These are phyloP conservation scores for Tuber borchii DNA, from an alignment of 495 filamentous ascomycete species.

Conservation along the genomic window DNA sequence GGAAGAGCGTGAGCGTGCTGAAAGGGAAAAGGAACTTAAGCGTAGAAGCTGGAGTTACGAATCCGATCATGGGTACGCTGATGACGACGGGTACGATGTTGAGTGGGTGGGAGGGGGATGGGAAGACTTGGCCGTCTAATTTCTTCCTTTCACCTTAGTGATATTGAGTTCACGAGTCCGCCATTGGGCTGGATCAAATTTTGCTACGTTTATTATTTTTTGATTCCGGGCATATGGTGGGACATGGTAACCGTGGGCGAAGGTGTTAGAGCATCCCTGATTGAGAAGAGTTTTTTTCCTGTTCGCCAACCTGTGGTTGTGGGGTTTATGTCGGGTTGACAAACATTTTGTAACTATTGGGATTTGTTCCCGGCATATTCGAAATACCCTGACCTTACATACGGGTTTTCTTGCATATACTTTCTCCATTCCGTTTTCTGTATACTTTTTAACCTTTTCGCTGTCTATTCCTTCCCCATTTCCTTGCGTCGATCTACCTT, in stretches of 20 bases:
- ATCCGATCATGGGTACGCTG: conserved; percentile 37
- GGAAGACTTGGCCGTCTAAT: conserved; percentile 40
- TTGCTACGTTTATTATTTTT: conserved; percentile 29
- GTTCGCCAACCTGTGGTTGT: conserved; percentile 26
- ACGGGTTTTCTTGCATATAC: conserved; percentile 39
- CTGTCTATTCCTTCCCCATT: conserved; percentile 1
- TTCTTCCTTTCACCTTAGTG: conserved; percentile 11
- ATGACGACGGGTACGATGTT: conserved; percentile 40
- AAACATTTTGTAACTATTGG: conserved; percentile 40
- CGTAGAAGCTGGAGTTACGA: conserved; percentile 42
- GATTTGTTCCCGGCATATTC: conserved; percentile 37
- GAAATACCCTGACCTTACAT: conserved; percentile 39
- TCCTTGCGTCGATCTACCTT: neutral
- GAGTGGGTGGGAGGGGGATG: conserved; percentile 42
- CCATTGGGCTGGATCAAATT: conserved; percentile 32
- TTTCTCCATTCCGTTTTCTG: conserved; percentile 35
- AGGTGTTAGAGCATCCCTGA: conserved; percentile 19
- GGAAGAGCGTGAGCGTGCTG: conserved; percentile 40
- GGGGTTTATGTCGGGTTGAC: conserved; percentile 23
- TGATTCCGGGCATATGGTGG: conserved; percentile 24
- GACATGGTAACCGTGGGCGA: conserved; percentile 11
- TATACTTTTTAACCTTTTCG: conserved; percentile 26
- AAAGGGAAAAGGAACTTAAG: conserved; percentile 39
- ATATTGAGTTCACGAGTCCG: conserved; percentile 20
- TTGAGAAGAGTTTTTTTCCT: conserved; percentile 33